Conservation (phyloP, 345 rosid genomes). For the Pistacia vera region DNA sequence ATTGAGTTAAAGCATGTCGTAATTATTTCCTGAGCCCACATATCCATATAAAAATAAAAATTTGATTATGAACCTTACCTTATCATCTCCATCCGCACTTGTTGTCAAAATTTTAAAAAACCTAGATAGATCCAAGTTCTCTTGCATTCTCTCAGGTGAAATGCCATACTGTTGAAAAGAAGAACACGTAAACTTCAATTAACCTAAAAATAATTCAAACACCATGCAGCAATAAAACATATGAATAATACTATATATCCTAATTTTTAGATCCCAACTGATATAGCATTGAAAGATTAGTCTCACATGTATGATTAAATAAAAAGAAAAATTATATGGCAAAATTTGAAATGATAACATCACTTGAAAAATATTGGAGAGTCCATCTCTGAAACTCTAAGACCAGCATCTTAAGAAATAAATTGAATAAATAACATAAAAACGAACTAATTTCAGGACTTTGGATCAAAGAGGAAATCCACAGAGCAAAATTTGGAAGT, state of each 20-base stretch:
- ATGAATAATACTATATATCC: too few relatives aligned
- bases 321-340: too few relatives aligned
- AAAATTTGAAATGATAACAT: too few relatives aligned
- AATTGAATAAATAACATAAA: not conserved
- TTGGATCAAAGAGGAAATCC: not conserved
- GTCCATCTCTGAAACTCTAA: not conserved
- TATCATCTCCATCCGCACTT: slow-evolving; percentile 55
- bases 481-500: not conserved
- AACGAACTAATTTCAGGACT: not conserved
- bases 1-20: not conserved
- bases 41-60: not conserved
- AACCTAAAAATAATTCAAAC: not conserved
- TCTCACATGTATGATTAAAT: too few relatives aligned
- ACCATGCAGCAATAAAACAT: not conserved
- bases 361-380: not conserved
- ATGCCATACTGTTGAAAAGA: slow-evolving; percentile 67
- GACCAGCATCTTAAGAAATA: not conserved
- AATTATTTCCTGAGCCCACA: not conserved
- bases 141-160: slow-evolving; percentile 56
- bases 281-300: too few relatives aligned
- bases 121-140: slow-evolving; percentile 45
- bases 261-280: too few relatives aligned
- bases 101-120: slow-evolving; percentile 87
- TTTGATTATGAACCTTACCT: slow-evolving; percentile 42
- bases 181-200: slow-evolving; percentile 3